Evolutionary conservation across 106 monocot species (phyloP).

Genomic region (Platanthera guangdongensis): DNA sequence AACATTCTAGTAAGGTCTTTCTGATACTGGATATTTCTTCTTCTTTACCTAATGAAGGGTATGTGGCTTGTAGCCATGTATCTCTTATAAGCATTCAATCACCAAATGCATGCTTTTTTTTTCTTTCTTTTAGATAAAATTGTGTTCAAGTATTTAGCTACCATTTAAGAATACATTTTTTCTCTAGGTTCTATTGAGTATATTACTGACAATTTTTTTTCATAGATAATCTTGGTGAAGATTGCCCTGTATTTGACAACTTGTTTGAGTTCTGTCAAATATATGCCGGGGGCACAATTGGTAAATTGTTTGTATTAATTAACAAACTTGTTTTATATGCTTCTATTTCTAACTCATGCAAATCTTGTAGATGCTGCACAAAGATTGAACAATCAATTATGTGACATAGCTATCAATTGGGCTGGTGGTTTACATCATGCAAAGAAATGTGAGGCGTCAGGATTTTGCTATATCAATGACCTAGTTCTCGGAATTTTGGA

Average conservation of each 20-base stretch:
- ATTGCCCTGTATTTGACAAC: constrained; percentile 98
- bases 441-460: constrained; percentile 92
- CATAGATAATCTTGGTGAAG: constrained; percentile 91
- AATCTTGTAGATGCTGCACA: constrained; percentile 72
- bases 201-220: constrained; percentile 14
- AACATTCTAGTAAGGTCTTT: not conserved
- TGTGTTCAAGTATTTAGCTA: not conserved
- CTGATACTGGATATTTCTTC: not conserved
- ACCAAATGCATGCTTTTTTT: not conserved
- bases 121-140: not conserved
- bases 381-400: constrained; percentile 75
- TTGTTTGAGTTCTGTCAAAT: constrained; percentile 98
- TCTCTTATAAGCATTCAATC: not conserved
- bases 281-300: constrained; percentile 96
- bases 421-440: constrained; percentile 98
- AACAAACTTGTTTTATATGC: not conserved
- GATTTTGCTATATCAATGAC: constrained; percentile 99
- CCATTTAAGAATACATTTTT: not conserved
- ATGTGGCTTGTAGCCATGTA: not conserved
- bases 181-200: constrained; percentile 1
- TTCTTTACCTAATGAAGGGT: not conserved
- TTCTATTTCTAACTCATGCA: constrained; percentile 6
- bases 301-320: constrained; percentile 21
- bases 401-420: constrained; percentile 99
- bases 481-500: constrained; percentile 90